These are phyloP conservation scores for Cynanchum wilfordii DNA, from an alignment of 257 asterid species.

Conservation along the genomic window DNA sequence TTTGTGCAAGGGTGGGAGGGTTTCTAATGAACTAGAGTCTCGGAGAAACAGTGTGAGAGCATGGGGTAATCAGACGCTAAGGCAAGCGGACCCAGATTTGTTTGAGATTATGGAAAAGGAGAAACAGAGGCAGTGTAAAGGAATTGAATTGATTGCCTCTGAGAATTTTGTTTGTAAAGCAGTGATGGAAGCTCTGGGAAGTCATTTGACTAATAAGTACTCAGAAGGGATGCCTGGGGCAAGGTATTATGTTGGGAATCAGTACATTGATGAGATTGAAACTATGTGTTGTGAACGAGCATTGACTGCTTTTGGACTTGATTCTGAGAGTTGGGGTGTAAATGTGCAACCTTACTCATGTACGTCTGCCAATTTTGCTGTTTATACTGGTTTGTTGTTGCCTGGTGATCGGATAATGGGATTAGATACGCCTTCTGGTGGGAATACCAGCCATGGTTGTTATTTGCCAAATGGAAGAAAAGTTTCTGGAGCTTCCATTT, in stretches of 20 bases:
- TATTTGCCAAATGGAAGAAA: constrained; percentile 91
- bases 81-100: constrained; percentile 62
- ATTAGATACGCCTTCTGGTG: constrained; percentile 89
- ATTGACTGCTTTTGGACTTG: constrained; percentile 70
- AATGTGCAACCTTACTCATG: constrained; percentile 90
- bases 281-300: constrained; percentile 65
- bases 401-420: constrained; percentile 98
- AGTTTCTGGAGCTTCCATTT: constrained; percentile 87
- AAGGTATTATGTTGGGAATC: constrained; percentile 77
- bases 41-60: constrained; percentile 50
- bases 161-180: constrained; percentile 86
- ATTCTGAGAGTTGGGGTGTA: constrained; percentile 76
- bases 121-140: constrained; percentile 70
- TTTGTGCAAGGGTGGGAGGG: constrained; percentile 32
- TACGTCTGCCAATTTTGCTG: constrained; percentile 86
- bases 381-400: constrained; percentile 68
- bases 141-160: constrained; percentile 82
- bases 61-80: constrained; percentile 83
- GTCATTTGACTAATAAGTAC: constrained; percentile 80
- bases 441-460: constrained; percentile 96
- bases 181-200: constrained; percentile 79
- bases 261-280: constrained; percentile 82
- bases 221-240: constrained; percentile 88
- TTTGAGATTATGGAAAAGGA: constrained; percentile 74
- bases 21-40: constrained; percentile 40